These are phyloP conservation scores for Arabidopsis lyrata DNA, from an alignment of 441 rosid species.

Conservation along the genomic window DNA sequence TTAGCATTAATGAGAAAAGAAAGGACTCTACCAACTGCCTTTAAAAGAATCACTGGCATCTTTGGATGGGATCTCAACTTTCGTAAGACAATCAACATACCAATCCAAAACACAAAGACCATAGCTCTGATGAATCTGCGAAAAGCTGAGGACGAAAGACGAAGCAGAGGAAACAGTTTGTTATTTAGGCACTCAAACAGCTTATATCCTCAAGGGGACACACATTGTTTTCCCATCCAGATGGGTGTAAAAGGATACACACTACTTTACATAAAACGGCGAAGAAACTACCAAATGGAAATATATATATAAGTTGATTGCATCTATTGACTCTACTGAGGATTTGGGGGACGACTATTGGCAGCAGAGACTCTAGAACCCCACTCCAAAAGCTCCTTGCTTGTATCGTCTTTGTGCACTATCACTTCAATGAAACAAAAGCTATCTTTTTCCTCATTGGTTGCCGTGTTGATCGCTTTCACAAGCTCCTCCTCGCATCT, in stretches of 20 bases:
- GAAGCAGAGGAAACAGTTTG: background rate
- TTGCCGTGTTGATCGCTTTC: conserved; percentile 65
- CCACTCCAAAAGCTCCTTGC: conserved; percentile 82
- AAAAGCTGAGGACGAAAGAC: background rate
- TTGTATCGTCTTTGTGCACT: conserved; percentile 79
- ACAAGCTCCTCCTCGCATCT: conserved; percentile 63
- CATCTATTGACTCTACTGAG: conserved; percentile 52
- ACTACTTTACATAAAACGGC: conserved; percentile 4
- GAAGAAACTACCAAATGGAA: conserved; percentile 16
- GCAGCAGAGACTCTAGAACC: conserved; percentile 79
- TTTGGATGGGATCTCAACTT: background rate
- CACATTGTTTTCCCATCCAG: conserved; percentile 6
- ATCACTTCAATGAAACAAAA: conserved; percentile 81
- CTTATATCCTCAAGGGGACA: background rate
- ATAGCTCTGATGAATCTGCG: background rate
- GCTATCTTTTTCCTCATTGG: conserved; percentile 57
- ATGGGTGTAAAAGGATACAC: conserved; percentile 23
- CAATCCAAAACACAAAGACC: background rate
- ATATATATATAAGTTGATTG: background rate
- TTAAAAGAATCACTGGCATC: background rate
- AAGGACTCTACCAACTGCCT: background rate
- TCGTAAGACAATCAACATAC: background rate
- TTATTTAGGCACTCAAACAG: conserved; percentile 19
- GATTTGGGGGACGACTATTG: conserved; percentile 78
- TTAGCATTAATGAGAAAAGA: background rate